phyloP scores from a whole-genome alignment of 2,329 filamentous ascomycete genomes.

The Rhynchosporium secalis region DNA sequence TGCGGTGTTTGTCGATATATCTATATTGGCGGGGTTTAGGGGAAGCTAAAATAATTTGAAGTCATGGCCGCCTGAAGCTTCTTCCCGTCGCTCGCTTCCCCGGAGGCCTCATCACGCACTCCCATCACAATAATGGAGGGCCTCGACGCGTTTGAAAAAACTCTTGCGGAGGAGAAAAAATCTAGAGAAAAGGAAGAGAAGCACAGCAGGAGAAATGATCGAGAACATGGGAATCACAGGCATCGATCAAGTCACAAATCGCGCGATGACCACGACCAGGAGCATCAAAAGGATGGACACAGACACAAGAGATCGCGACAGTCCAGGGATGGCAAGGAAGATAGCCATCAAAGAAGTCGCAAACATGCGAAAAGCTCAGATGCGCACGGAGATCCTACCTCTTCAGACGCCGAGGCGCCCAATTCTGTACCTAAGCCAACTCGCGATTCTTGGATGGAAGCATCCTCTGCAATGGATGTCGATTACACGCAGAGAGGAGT shows the following conservation, averaged over 20 bases:
- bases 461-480: conserved; percentile 76
- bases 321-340: conserved; percentile 42
- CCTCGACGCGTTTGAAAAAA: conserved; percentile 75
- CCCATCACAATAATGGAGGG: conserved; percentile 47
- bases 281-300: conserved; percentile 47
- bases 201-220: conserved; percentile 46
- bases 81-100: conserved; percentile 16
- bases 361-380: conserved; percentile 47
- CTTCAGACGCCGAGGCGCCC: conserved; percentile 52
- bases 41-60: conserved; percentile 27
- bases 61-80: conserved; percentile 6
- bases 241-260: conserved; percentile 38
- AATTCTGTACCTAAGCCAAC: conserved; percentile 41
- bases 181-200: conserved; percentile 51
- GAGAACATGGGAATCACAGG: conserved; percentile 40
- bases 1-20: conserved; percentile 9
- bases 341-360: conserved; percentile 34
- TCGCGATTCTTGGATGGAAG: conserved; percentile 94
- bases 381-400: conserved; percentile 51
- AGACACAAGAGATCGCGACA: conserved; percentile 62
- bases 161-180: conserved; percentile 65
- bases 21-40: conserved; percentile 28
- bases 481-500: conserved; percentile 72
- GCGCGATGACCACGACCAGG: conserved; percentile 34
- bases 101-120: conserved; percentile 11